Evolutionary conservation across 805 yeast species (phyloP), one percentile per base, ranked within the genome.

Genomic region (Teunomyces kruisii): DNA sequence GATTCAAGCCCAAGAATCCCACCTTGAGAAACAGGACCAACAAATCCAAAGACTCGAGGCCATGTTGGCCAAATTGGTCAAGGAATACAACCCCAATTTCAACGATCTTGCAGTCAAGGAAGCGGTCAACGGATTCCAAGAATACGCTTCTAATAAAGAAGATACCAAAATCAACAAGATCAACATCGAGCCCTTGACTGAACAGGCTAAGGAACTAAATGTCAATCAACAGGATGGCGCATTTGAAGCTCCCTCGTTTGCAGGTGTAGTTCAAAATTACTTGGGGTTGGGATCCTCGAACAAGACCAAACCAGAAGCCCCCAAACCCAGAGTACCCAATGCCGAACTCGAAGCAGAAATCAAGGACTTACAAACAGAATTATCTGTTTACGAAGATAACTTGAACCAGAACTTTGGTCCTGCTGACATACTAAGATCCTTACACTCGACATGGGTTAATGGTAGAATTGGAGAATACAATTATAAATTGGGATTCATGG

Each of bases 31-130:
- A 16, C 53, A 57, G 37, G 38, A 48, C n/a, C 35, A 55, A 33
- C 43, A 58, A 43, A 51, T 70, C 47, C 32, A 47, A 15, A 46
- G 41, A 3, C 59, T 85, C 46, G 84, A 80, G 49, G 39, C 45
- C 2, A 72, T 86, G 13, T 58, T 88, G 40, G 61, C 64, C 2
- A 64, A 65, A 4, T 68, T 91, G 65, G 61, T 72, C 7, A 57
- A 70, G 2, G 76, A 78, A n/a, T 90, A 86, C 64, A 88, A 89
- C 55, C 88, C 86, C 39, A 86, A 89, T 56, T 80, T 89, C 67
- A 89, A 91, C 59, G 97, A 91, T 64, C 80, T 81, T 6, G 95
- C 91, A 0, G 97, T 91, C 14, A 88, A 88, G 61, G 76, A 72
- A 15, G 83, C 91, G 1, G 83, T 89, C 13, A 68, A 76, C 14